Evolutionary conservation across 2,329 filamentous ascomycete species (phyloP), one percentile per base, ranked within the genome.

Genomic region (Huntiella omanensis): DNA sequence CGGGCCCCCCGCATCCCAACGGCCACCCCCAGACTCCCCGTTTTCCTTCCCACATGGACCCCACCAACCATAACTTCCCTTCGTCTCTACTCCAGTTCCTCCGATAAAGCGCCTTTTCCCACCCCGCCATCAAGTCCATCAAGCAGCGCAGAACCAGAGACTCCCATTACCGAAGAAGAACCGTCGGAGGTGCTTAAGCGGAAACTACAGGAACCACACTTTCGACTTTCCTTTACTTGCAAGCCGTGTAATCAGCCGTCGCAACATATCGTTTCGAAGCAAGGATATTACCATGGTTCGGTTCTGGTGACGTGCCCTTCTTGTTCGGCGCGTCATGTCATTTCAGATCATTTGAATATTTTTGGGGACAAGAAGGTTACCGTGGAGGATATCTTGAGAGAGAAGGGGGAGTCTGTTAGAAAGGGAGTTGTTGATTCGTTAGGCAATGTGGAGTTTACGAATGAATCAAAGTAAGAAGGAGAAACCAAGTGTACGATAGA

Each of bases 371-470:
- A 68, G 41, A 68, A 70, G 47, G 60, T 82, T 49, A 86, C 82
- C 0, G 65, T 91, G 28, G 82, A 92, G 60, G 80, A 88, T 51
- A 62, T 96, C 43, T 73, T 91, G 64, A 66, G 69, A 49, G 77
- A 85, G 53, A 80, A 80, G 57, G 88, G 87, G 4, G 71, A 77
- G 52, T 62, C 83, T 1, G 71, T 88, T 50, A 83, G 80, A 66
- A 74, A 74, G 50, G 81, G 83, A 13, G 74, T 71, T 22, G 58
- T 87, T 32, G 75, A 80, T 44, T 73, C 77, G 53, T 78, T 87
- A 53, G 85, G 84, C n/a, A 83, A 94, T 58, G 65, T 95, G 41
- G 88, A 96, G 60, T 91, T 95, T 54, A 94, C 86, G 80, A 80
- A 83, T 28, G 47, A 49, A 19, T 36, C 40, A 2, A 32, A 42